Evolutionary conservation across 805 yeast species (phyloP), one percentile per base, ranked within the genome.

Genomic region (Wickerhamiella brachini): DNA sequence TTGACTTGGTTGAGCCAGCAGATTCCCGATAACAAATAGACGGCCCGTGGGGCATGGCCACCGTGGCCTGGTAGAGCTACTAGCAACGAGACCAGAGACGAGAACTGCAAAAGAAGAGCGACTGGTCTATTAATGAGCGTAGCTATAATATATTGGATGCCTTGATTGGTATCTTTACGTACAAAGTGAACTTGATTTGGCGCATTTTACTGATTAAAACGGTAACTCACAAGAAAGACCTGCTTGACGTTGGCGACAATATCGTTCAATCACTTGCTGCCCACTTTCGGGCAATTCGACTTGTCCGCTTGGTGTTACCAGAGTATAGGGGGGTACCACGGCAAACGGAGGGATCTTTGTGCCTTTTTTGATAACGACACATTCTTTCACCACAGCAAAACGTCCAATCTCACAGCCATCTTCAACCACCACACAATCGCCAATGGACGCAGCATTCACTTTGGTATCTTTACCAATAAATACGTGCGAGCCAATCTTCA

Each of bases 1-100:
- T 71, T 87, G 65, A 80, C 85, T 55, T 87, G 95, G 95, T 76
- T 87, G 48, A 77, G 89, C 15, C 77, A 75, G 54, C 83, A 85
- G 59, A 73, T 71, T 59, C 63, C 69, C 13, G 65, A 63, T 13
- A 38, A 38, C 10, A 38, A 38, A 38, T 38, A 18, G 15, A 10
- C 20, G 20, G 8, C 26, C 8, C 26, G 5, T 24, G 26, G 26
- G 26, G n/a, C n/a, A n/a, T n/a, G n/a, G n/a, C n/a, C n/a, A n/a
- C n/a, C n/a, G n/a, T n/a, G n/a, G n/a, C n/a, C n/a, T n/a, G n/a
- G n/a, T n/a, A n/a, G n/a, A n/a, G n/a, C n/a, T n/a, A n/a, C n/a
- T n/a, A n/a, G n/a, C n/a, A n/a, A n/a, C n/a, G n/a, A n/a, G n/a
- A n/a, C n/a, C n/a, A n/a, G n/a, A n/a, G n/a, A n/a, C n/a, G n/a